Base-by-base conservation (phyloP, 1,284 basidiomycete species). In the Quambalaria eucalypti region DNA sequence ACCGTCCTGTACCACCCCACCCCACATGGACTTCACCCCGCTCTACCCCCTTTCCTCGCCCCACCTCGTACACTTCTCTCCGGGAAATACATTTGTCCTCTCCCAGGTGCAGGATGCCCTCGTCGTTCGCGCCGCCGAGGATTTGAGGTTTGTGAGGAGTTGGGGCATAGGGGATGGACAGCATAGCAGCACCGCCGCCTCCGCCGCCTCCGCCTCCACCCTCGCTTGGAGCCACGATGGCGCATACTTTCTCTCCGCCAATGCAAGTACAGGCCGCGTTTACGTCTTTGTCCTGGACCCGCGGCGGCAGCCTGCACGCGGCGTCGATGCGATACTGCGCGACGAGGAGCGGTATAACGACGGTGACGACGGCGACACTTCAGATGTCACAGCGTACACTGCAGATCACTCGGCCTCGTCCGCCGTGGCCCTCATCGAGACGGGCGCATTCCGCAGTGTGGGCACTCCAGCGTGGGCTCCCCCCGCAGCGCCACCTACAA, bases 401-500 rank as follows among this genome's bases (percentile, higher is more conserved):
- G n/a, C n/a, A n/a, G n/a, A n/a, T n/a, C n/a, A n/a, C n/a, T n/a
- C n/a, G n/a, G n/a, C n/a, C n/a, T n/a, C n/a, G n/a, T n/a, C n/a
- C n/a, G n/a, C 42, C 25, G n/a, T 46, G 42, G 25, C n/a, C 5
- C 21, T 46, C 19, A 2, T 26, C 4, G n/a, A 21, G 6, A 46
- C 16, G 16, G 42, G 42, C 21, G 21, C 21, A 21, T 23, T 46
- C 21, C 16, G 14, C 5, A 39, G 16, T 5, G 21, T 21, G 36
- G 36, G 42, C 19, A 26, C 42, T 46, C n/a, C n/a, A n/a, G 42
- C 42, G 16, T 46, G 42, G 42, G 42, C 42, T 14, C 42, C 42
- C 12, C 16, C 21, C 12, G 42, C 21, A 9, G 42, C 16, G 25
- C 42, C 42, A 14, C 42, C 42, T 14, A 46, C 42, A 12, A 46